Evolutionary conservation across 495 filamentous ascomycete genomes (phyloP).

Genomic region (Penicillium goetzii): DNA sequence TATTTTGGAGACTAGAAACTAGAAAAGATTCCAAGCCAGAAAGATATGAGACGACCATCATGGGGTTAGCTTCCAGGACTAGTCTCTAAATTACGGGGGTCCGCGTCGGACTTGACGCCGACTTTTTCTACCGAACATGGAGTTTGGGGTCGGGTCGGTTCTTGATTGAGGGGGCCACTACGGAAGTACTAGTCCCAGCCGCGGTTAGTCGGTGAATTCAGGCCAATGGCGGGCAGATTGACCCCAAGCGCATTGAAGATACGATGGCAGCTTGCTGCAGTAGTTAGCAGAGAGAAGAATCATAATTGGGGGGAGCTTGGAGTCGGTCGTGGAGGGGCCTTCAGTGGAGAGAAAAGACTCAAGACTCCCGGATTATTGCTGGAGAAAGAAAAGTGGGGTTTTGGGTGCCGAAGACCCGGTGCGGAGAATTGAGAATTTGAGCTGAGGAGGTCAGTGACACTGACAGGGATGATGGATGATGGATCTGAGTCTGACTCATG

Average conservation of each 20-base stretch:
- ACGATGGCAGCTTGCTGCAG: neutral
- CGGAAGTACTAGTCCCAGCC: neutral
- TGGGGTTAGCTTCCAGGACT: conserved; percentile 9
- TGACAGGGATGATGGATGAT: neutral
- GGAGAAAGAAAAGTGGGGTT: conserved; percentile 10
- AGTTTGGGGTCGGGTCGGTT: conserved; percentile 2
- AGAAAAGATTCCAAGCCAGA: neutral
- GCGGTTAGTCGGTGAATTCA: conserved; percentile 15
- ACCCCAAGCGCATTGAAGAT: neutral
- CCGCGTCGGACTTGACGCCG: conserved; percentile 21
- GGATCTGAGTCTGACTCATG: conserved; percentile 1
- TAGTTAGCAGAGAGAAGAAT: neutral
- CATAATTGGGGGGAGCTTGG: neutral
- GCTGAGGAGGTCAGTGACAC: neutral
- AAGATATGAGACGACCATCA: neutral
- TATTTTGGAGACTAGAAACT: neutral
- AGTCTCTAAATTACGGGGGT: conserved; percentile 12
- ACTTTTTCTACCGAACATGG: neutral
- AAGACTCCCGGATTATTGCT: too few species aligned
- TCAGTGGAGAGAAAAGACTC: too few species aligned
- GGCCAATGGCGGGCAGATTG: conserved; percentile 17
- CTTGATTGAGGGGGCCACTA: conserved; percentile 11
- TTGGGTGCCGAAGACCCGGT: conserved; percentile 31
- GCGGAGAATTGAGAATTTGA: conserved; percentile 21
- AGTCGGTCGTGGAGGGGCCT: neutral